Percentiles rank a stretch among this genome's conserved stretches.
Evolutionary conservation across 2,329 filamentous ascomycete species (phyloP).

Genomic region (Scedosporium aurantiacum): DNA sequence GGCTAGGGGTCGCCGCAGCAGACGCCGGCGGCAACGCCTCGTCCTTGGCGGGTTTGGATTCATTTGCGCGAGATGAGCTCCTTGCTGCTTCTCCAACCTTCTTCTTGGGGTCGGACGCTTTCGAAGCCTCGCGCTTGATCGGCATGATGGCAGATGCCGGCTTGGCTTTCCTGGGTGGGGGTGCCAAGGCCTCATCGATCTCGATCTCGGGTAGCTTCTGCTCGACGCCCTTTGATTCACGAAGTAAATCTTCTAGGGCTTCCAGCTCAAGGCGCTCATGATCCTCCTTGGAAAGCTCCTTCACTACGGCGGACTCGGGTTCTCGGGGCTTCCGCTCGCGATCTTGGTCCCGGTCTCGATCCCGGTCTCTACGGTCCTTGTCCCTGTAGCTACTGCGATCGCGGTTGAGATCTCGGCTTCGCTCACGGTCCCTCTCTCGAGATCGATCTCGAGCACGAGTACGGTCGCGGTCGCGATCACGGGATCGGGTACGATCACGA

Average conservation of each 20-base stretch:
- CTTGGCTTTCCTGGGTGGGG: slow-evolving; percentile 39
- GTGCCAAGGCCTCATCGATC: slow-evolving; percentile 42
- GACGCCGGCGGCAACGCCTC: neutral
- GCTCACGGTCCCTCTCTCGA: slow-evolving; percentile 17
- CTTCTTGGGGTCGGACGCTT: slow-evolving; percentile 22
- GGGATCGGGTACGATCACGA: slow-evolving; percentile 17
- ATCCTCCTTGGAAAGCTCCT: slow-evolving; percentile 47
- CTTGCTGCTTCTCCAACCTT: slow-evolving; percentile 14
- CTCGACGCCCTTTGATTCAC: slow-evolving; percentile 43
- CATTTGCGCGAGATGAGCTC: slow-evolving; percentile 15
- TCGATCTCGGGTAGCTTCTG: slow-evolving; percentile 43
- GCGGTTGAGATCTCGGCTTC: slow-evolving; percentile 21
- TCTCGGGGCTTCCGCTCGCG: slow-evolving; percentile 19
- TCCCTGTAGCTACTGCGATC: slow-evolving; percentile 18
- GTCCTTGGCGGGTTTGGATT: slow-evolving; percentile 16
- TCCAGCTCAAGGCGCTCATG: slow-evolving; percentile 46
- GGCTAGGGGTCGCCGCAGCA: neutral
- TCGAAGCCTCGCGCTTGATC: slow-evolving; percentile 34
- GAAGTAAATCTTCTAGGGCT: slow-evolving; percentile 44
- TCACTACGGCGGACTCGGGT: slow-evolving; percentile 32
- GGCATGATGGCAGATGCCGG: slow-evolving; percentile 50
- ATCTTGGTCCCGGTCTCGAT: slow-evolving; percentile 17
- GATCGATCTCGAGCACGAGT: slow-evolving; percentile 24
- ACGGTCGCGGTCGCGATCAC: slow-evolving; percentile 23
- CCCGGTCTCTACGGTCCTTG: slow-evolving; percentile 17